Conservation (phyloP, 1,284 basidiomycete genomes). For the Malassezia yamatoensis region DNA sequence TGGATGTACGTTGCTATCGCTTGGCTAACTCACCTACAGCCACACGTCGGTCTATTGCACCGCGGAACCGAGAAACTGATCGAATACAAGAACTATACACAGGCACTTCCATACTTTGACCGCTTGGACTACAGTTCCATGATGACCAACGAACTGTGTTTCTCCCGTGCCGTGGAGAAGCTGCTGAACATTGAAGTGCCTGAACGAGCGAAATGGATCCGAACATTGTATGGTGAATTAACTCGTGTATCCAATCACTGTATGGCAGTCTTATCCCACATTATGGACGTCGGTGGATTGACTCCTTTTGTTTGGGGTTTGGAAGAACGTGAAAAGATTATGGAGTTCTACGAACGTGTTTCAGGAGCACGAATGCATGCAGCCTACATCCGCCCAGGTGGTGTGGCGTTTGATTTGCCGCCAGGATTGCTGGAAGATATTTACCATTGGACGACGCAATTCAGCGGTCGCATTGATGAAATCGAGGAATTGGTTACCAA, state of each 20-base stretch:
- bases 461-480: slow-evolving; percentile 79
- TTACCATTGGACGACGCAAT: slow-evolving; percentile 95
- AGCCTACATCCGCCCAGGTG: slow-evolving; percentile 95
- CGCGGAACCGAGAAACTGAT: slow-evolving; percentile 97
- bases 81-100: slow-evolving; percentile 97
- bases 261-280: slow-evolving; percentile 90
- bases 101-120: slow-evolving; percentile 98
- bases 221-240: slow-evolving; percentile 92
- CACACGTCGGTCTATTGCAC: slow-evolving; percentile 89
- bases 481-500: slow-evolving; percentile 95
- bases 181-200: slow-evolving; percentile 96
- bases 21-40: slow-evolving; percentile 44
- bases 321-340: slow-evolving; percentile 98
- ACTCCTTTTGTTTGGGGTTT: slow-evolving; percentile 99
- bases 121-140: slow-evolving; percentile 98
- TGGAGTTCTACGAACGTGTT: slow-evolving; percentile 99
- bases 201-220: slow-evolving; percentile 97
- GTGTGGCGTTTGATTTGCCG: slow-evolving; percentile 93
- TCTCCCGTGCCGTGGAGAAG: slow-evolving; percentile 94
- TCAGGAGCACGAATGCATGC: slow-evolving; percentile 94
- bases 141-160: slow-evolving; percentile 62
- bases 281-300: slow-evolving; percentile 69
- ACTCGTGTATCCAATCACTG: slow-evolving; percentile 92
- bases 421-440: slow-evolving; percentile 95
- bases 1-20: slow-evolving; percentile 18